These are phyloP conservation scores for Gleditsia sinensis DNA, from an alignment of 306 rosid species.

Conservation along the genomic window DNA sequence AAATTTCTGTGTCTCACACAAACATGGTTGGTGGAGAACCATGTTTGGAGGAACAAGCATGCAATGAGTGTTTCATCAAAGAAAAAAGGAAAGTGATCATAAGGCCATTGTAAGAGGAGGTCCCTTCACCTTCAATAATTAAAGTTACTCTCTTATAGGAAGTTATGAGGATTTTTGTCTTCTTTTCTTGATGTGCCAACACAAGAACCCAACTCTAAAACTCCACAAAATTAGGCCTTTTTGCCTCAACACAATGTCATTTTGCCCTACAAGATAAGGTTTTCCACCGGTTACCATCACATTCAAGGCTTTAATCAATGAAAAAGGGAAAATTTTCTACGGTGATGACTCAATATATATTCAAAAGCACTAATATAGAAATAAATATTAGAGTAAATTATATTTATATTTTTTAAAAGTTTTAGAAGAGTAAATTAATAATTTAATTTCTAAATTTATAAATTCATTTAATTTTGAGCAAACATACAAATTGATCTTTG, in stretches of 20 bases:
- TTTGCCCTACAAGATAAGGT: conserved; percentile 50
- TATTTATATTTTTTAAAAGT: no score
- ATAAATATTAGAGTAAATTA: no score
- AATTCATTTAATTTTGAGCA: no score
- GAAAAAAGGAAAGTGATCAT: conserved; percentile 32
- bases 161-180: conserved; percentile 40
- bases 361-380: no score
- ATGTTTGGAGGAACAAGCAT: conserved; percentile 24
- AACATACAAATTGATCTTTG: no score
- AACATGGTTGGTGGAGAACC: no score
- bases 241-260: conserved; percentile 37
- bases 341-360: no score
- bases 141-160: conserved; percentile 7
- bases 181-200: no score
- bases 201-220: conserved; percentile 36
- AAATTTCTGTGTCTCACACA: no score
- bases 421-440: no score
- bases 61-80: conserved; percentile 36
- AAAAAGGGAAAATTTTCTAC: no score
- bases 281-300: conserved; percentile 25
- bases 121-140: conserved; percentile 52
- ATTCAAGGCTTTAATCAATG: conserved; percentile 5
- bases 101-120: conserved; percentile 39
- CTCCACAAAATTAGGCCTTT: conserved; percentile 40
- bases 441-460: no score